These are phyloP conservation scores for Aspergillus sp. DNA, from an alignment of 2,329 filamentous ascomycete species.

Conservation along the genomic window DNA sequence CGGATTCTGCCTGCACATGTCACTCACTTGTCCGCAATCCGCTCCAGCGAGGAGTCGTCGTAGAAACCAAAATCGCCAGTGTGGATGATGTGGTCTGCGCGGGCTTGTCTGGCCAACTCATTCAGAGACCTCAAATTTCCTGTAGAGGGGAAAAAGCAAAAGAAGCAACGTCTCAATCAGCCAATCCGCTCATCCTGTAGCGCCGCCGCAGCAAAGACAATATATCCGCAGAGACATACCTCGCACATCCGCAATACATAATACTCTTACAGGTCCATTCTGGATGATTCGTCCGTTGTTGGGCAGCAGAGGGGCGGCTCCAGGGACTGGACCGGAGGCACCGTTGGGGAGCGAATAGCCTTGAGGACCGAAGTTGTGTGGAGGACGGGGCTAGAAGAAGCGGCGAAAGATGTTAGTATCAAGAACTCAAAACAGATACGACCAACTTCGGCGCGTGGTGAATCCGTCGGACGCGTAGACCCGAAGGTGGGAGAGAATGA, in stretches of 20 bases:
- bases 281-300: slow-evolving; percentile 57
- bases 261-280: slow-evolving; percentile 50
- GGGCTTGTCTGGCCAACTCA: slow-evolving; percentile 91
- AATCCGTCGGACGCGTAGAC: slow-evolving; percentile 18
- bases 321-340: slow-evolving; percentile 48
- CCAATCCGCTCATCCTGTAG: slow-evolving; percentile 7
- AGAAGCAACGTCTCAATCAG: slow-evolving; percentile 28
- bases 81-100: slow-evolving; percentile 96
- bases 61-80: slow-evolving; percentile 99
- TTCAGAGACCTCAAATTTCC: slow-evolving; percentile 95
- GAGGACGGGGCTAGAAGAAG: slow-evolving; percentile 45
- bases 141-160: slow-evolving; percentile 46
- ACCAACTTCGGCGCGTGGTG: slow-evolving; percentile 12
- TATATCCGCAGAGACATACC: slow-evolving; percentile 37
- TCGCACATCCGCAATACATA: slow-evolving; percentile 58
- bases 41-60: slow-evolving; percentile 91
- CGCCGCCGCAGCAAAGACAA: slow-evolving; percentile 3
- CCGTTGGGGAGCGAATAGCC: slow-evolving; percentile 54
- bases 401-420: slow-evolving; percentile 28
- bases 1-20: not conserved
- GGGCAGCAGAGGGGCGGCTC: slow-evolving; percentile 53
- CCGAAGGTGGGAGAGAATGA: slow-evolving; percentile 18
- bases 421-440: not conserved
- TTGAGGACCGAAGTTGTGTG: slow-evolving; percentile 49
- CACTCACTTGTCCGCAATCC: slow-evolving; percentile 95